Evolutionary conservation across 78 protist genomes (phyloP).

Genomic region (Planoprotostelium fungivorum): DNA sequence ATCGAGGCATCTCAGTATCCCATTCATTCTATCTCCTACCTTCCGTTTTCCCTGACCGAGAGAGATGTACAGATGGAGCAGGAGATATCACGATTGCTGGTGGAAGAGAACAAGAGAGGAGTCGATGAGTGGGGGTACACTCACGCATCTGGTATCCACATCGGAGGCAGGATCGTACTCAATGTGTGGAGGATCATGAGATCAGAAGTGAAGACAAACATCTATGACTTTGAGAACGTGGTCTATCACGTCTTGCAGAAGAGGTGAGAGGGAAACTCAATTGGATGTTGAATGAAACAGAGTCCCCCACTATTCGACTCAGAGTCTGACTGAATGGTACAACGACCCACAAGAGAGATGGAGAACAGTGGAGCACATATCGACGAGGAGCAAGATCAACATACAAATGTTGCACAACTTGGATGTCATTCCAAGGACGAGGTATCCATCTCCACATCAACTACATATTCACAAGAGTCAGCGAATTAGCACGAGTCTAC

Average conservation of each 20-base stretch:
- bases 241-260: slow-evolving; percentile 31
- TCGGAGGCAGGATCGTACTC: slow-evolving; percentile 77
- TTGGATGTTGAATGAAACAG: not conserved
- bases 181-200: slow-evolving; percentile 85
- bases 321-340: slow-evolving; percentile 51
- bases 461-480: not conserved
- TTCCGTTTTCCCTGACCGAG: slow-evolving; percentile 1
- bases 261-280: not conserved
- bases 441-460: not conserved
- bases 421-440: slow-evolving; percentile 76
- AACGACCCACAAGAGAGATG: not conserved
- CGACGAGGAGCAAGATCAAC: not conserved
- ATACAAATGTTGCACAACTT: slow-evolving; percentile 35
- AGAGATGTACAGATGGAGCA: not conserved
- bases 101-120: slow-evolving; percentile 13
- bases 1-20: slow-evolving; percentile 25
- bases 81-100: not conserved
- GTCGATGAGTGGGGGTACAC: slow-evolving; percentile 39
- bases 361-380: slow-evolving; percentile 22
- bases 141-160: slow-evolving; percentile 33
- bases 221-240: slow-evolving; percentile 52
- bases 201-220: slow-evolving; percentile 63
- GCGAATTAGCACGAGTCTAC: slow-evolving; percentile 86
- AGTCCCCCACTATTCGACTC: slow-evolving; percentile 12
- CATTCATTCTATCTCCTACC: slow-evolving; percentile 4